Percentiles rank a stretch among this genome's conserved stretches.
Conservation (phyloP, 768 basidiomycete genomes). For the Leccinum fibrillosum region DNA sequence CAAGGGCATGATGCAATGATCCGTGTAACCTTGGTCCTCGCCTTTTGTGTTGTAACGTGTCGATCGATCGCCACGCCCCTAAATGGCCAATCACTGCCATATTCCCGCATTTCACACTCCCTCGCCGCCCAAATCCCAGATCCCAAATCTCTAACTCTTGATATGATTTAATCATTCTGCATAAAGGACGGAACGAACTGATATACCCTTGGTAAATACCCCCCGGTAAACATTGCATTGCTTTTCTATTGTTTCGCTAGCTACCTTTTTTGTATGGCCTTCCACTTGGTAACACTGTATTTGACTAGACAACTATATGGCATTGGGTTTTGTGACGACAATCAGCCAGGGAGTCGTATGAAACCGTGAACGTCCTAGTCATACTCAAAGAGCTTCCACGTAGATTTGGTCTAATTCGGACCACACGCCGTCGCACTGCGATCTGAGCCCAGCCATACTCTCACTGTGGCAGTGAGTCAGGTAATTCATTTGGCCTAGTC, state of each 20-base stretch:
- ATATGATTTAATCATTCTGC: conserved; percentile 1
- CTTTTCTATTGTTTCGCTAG: conserved; percentile 11
- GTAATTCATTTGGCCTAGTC: conserved; percentile 2
- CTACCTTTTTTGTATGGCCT: not conserved
- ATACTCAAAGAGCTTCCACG: not conserved
- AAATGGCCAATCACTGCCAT: conserved; percentile 1
- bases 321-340: not conserved
- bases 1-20: conserved; percentile 18
- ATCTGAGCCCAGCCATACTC: not conserved
- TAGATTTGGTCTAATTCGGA: not conserved
- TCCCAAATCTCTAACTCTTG: not conserved
- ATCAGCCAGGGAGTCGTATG: not conserved
- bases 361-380: not conserved
- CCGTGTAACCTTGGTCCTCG: conserved; percentile 1
- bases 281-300: conserved; percentile 8
- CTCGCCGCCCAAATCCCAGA: not conserved
- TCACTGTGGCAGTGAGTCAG: conserved; percentile 5
- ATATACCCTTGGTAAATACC: conserved; percentile 28
- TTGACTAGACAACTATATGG: conserved; percentile 6
- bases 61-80: conserved; percentile 22
- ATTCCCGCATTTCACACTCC: conserved; percentile 4
- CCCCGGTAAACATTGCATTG: not conserved
- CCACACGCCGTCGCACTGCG: not conserved
- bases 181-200: conserved; percentile 8
- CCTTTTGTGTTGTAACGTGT: conserved; percentile 8